phyloP scores from a whole-genome alignment of 1,284 basidiomycete genomes.

The Ceratobasidium sp. region DNA sequence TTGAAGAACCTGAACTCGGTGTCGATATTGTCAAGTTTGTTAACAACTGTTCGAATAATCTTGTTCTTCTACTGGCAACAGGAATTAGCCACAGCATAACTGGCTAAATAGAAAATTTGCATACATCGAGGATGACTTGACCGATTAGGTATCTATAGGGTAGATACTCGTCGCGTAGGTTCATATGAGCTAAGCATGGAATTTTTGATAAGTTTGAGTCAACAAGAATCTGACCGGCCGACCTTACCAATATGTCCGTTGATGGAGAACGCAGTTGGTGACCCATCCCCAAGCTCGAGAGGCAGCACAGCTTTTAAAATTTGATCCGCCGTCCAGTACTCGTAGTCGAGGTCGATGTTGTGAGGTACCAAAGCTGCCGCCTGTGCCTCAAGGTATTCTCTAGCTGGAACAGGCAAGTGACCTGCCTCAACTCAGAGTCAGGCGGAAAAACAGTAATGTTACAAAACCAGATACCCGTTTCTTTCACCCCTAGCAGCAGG shows the following conservation, averaged over 20 bases:
- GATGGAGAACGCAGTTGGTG: constrained; percentile 89
- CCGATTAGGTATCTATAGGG: constrained; percentile 94
- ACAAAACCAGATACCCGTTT: constrained; percentile 67
- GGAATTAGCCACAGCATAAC: constrained; percentile 30
- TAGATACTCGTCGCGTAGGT: constrained; percentile 90
- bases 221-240: background rate
- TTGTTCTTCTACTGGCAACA: constrained; percentile 79
- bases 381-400: constrained; percentile 69
- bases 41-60: constrained; percentile 89
- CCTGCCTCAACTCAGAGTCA: constrained; percentile 61
- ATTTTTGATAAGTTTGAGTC: background rate
- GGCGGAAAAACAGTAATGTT: constrained; percentile 40
- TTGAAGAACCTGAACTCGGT: constrained; percentile 92
- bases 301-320: constrained; percentile 86
- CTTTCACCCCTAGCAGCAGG: constrained; percentile 71
- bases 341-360: constrained; percentile 78
- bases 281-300: constrained; percentile 77
- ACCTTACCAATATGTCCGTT: constrained; percentile 87
- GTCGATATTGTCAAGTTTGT: constrained; percentile 93
- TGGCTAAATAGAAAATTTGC: constrained; percentile 55
- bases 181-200: constrained; percentile 78
- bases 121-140: constrained; percentile 89
- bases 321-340: constrained; percentile 92
- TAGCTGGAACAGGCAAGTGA: constrained; percentile 71
- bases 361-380: constrained; percentile 71